Conservation (phyloP, 2,329 filamentous ascomycete genomes). For the Colletotrichum sp. region DNA sequence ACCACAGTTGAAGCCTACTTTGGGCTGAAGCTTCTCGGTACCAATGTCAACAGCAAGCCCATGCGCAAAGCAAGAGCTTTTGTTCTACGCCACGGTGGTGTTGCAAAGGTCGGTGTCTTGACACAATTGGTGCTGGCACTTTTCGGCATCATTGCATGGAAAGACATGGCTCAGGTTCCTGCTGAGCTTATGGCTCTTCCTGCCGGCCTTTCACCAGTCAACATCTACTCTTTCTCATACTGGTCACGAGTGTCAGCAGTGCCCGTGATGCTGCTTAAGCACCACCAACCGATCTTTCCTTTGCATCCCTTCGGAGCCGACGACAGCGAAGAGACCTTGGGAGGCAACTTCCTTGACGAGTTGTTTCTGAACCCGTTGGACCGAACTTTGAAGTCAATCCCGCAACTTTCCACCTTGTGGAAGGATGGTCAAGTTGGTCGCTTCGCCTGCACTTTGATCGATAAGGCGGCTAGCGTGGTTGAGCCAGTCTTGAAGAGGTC, state of each 20-base stretch:
- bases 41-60: background rate
- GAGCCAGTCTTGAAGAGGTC: background rate
- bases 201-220: background rate
- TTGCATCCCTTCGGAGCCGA: background rate
- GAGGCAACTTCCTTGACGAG: background rate
- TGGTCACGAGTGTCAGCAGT: constrained; percentile 3
- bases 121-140: background rate
- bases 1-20: constrained; percentile 3
- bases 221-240: constrained; percentile 5
- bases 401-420: background rate
- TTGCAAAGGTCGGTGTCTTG: background rate
- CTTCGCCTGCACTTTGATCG: background rate
- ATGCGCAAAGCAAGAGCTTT: background rate
- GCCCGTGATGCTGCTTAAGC: background rate
- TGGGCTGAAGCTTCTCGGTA: constrained; percentile 3
- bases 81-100: background rate
- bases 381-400: background rate
- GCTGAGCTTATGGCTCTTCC: constrained; percentile 1
- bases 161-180: constrained; percentile 4
- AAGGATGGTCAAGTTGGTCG: background rate
- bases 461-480: background rate
- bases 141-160: background rate
- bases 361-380: background rate
- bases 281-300: background rate
- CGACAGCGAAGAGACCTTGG: background rate